Percentiles rank a stretch among this genome's conserved stretches.
Conservation (phyloP, 805 yeast species). For the Nakazawaea sp. region DNA sequence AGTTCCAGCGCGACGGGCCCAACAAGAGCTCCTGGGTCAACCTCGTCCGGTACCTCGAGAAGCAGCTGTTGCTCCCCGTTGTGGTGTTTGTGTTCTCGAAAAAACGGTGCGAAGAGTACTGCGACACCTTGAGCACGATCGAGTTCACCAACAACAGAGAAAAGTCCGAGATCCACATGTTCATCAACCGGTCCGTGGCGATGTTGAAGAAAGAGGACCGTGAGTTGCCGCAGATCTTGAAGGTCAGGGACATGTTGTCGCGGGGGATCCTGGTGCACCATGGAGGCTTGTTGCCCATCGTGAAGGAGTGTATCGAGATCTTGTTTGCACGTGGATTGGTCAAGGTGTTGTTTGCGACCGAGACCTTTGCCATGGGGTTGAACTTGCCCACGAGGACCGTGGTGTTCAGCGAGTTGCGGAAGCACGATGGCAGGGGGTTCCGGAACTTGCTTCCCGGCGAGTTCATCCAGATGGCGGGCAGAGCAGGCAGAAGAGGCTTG, state of each 20-base stretch:
- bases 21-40: slow-evolving; percentile 73
- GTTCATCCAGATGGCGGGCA: slow-evolving; percentile 97
- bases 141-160: slow-evolving; percentile 83
- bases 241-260: slow-evolving; percentile 72
- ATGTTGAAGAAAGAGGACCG: slow-evolving; percentile 89
- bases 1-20: slow-evolving; percentile 55
- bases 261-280: slow-evolving; percentile 96
- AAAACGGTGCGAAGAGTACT: slow-evolving; percentile 90
- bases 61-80: slow-evolving; percentile 74
- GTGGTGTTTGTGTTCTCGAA: slow-evolving; percentile 92
- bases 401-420: slow-evolving; percentile 75
- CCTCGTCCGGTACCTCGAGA: slow-evolving; percentile 62
- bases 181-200: slow-evolving; percentile 81
- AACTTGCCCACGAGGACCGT: slow-evolving; percentile 96
- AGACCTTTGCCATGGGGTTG: slow-evolving; percentile 98
- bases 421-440: slow-evolving; percentile 84
- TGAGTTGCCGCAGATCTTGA: slow-evolving; percentile 83
- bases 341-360: slow-evolving; percentile 92
- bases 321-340: slow-evolving; percentile 81
- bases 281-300: slow-evolving; percentile 89
- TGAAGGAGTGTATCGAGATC: slow-evolving; percentile 89
- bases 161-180: slow-evolving; percentile 87
- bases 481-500: slow-evolving; percentile 97
- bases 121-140: slow-evolving; percentile 63
- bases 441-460: slow-evolving; percentile 90